A percentile compares a stretch with the other conserved stretches of the same genome.
Evolutionary conservation across 768 basidiomycete genomes (phyloP).

Genomic region (Lepiota venenata): DNA sequence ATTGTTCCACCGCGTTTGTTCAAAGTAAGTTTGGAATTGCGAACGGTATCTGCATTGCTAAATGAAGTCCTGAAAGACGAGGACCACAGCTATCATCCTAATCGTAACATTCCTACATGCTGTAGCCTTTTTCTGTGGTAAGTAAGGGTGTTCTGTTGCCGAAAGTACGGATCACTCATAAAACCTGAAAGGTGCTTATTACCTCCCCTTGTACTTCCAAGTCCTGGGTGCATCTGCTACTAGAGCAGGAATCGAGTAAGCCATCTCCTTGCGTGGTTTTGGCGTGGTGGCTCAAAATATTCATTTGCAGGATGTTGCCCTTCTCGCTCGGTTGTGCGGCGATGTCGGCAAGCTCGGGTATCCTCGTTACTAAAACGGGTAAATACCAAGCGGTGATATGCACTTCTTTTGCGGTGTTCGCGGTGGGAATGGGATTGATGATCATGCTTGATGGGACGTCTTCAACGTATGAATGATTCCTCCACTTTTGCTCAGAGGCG

Average conservation of each 20-base stretch:
- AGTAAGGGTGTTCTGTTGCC: neutral
- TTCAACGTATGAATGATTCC: conserved; percentile 34
- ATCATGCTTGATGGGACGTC: conserved; percentile 60
- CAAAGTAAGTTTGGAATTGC: conserved; percentile 38
- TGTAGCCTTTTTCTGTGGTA: conserved; percentile 56
- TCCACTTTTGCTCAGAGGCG: neutral
- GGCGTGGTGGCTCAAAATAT: neutral
- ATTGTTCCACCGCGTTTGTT: conserved; percentile 77
- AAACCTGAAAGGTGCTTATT: conserved; percentile 43
- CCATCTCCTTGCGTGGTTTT: neutral
- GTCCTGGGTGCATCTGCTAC: conserved; percentile 75
- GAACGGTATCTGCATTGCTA: neutral
- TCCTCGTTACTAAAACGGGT: conserved; percentile 53
- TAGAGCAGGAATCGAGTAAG: conserved; percentile 60
- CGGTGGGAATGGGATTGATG: conserved; percentile 72
- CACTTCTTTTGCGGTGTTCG: conserved; percentile 50
- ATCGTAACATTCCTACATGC: conserved; percentile 61
- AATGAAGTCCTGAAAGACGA: conserved; percentile 43
- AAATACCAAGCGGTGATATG: conserved; percentile 63
- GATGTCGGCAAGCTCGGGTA: conserved; percentile 53
- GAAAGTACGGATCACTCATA: neutral
- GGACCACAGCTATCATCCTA: conserved; percentile 64
- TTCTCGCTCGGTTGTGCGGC: conserved; percentile 62
- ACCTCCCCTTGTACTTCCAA: conserved; percentile 78
- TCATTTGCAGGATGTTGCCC: conserved; percentile 57